Evolutionary conservation across 2,329 filamentous ascomycete species (phyloP).

Genomic region (Elsinoe australis): DNA sequence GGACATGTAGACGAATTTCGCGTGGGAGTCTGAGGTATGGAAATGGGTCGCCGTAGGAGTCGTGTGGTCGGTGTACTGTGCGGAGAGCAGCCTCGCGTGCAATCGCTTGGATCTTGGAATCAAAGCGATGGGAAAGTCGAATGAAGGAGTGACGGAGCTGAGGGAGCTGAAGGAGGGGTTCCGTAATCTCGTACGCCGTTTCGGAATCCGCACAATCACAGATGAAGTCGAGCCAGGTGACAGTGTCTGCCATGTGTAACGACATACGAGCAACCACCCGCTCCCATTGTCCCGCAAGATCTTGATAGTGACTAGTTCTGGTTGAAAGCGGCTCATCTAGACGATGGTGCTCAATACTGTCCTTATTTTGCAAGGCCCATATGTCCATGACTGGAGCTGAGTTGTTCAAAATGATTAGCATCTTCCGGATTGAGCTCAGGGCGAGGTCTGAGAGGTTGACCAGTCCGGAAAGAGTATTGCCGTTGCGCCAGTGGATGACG

Average conservation of each 20-base stretch:
- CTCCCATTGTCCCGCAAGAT: neutral
- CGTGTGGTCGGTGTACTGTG: neutral
- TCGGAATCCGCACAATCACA: slow-evolving; percentile 5
- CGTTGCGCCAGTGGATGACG: slow-evolving; percentile 6
- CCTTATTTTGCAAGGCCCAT: too few species aligned
- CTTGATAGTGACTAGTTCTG: neutral
- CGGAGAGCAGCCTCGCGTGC: neutral
- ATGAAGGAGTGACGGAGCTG: neutral
- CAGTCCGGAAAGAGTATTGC: neutral
- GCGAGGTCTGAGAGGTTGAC: neutral
- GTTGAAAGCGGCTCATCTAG: slow-evolving; percentile 1
- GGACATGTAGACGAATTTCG: neutral
- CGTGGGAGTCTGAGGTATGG: neutral
- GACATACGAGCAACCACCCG: neutral
- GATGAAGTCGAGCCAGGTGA: slow-evolving; percentile 2
- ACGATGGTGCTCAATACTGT: neutral
- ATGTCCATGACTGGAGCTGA: neutral
- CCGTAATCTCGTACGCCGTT: neutral
- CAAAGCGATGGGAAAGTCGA: neutral
- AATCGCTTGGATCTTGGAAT: neutral
- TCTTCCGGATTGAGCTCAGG: neutral
- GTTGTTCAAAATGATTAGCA: slow-evolving; percentile 3
- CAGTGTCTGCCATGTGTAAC: neutral
- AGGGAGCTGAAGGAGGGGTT: neutral
- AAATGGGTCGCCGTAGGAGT: slow-evolving; percentile 2